Conservation (phyloP, 345 rosid species). For the Populus deltoides region DNA sequence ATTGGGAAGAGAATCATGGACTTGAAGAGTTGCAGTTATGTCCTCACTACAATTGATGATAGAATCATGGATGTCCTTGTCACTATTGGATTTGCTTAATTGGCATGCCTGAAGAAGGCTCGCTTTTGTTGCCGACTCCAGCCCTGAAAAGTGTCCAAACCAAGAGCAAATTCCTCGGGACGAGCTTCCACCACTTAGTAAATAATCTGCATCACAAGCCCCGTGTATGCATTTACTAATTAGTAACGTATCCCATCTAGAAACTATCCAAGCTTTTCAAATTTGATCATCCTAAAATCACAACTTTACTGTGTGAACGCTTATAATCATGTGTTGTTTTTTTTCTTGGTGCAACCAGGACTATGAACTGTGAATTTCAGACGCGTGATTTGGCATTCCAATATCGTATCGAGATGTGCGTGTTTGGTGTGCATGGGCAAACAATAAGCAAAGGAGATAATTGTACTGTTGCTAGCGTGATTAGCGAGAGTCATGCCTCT, state of each 20-base stretch:
- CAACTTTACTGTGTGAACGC: background rate
- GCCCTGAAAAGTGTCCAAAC: constrained; percentile 75
- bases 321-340: background rate
- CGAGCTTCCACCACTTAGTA: constrained; percentile 45
- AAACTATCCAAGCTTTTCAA: background rate
- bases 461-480: constrained; percentile 48
- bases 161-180: constrained; percentile 63
- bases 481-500: constrained; percentile 80
- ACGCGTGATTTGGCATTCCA: background rate
- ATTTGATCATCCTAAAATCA: background rate
- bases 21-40: background rate
- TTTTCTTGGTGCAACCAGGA: background rate
- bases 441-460: background rate
- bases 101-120: constrained; percentile 33
- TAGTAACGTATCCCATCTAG: no score
- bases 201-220: constrained; percentile 42
- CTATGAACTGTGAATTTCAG: background rate
- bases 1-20: background rate
- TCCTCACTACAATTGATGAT: background rate
- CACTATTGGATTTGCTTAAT: constrained; percentile 7
- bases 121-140: constrained; percentile 28
- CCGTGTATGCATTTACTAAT: background rate
- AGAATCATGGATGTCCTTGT: no score
- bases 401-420: background rate
- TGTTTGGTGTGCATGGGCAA: background rate